Evolutionary conservation across 306 rosid genomes (phyloP).

Genomic region (Dalbergia cultrata): DNA sequence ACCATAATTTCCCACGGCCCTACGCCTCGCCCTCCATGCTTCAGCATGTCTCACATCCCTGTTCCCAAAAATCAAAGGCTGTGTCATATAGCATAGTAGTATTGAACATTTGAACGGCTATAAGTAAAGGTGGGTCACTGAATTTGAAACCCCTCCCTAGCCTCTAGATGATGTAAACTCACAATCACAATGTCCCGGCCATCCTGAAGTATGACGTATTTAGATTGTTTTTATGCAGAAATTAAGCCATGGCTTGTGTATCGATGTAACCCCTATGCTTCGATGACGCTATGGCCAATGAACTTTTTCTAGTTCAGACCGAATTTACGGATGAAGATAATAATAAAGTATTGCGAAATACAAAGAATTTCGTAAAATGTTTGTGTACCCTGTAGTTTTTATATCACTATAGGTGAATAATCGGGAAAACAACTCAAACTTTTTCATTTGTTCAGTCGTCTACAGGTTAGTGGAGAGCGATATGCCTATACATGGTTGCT

Average conservation of each 20-base stretch:
- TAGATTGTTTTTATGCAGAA: background rate
- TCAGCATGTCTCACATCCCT: background rate
- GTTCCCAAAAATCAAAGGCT: background rate
- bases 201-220: background rate
- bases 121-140: background rate
- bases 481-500: background rate
- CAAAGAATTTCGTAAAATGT: background rate
- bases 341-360: background rate
- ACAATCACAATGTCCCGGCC: background rate
- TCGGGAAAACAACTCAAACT: background rate
- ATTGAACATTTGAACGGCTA: background rate
- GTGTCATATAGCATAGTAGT: background rate
- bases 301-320: background rate
- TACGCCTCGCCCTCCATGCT: background rate
- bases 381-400: background rate
- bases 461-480: background rate
- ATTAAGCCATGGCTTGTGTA: background rate
- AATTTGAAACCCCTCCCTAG: background rate
- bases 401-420: background rate
- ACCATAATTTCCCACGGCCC: background rate
- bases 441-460: background rate
- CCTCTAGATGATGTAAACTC: constrained; percentile 13
- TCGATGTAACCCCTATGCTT: background rate
- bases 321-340: background rate
- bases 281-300: background rate